Conservation (phyloP, 1,284 basidiomycete genomes). For the Apiotrichum mycotoxinovorans region DNA sequence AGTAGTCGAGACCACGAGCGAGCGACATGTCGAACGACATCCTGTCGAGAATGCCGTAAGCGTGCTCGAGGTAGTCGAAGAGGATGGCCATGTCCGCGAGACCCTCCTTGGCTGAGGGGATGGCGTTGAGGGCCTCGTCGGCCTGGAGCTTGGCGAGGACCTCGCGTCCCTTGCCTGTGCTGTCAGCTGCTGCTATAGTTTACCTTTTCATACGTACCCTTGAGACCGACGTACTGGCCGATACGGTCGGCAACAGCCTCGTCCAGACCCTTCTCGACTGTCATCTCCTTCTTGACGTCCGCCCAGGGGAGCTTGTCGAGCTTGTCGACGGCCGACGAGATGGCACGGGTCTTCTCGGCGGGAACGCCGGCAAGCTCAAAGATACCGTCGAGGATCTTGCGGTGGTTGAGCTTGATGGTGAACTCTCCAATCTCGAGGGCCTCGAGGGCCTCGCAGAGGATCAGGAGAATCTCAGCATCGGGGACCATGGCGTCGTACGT, state of each 20-base stretch:
- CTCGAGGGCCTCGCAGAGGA: slow-evolving; percentile 76
- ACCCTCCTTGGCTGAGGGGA: slow-evolving; percentile 75
- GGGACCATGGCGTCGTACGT: slow-evolving; percentile 94
- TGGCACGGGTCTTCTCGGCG: slow-evolving; percentile 82
- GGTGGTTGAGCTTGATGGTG: slow-evolving; percentile 94
- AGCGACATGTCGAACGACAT: slow-evolving; percentile 95
- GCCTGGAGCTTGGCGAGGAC: slow-evolving; percentile 71
- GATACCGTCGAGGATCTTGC: slow-evolving; percentile 95
- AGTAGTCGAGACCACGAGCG: slow-evolving; percentile 95
- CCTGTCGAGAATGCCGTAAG: slow-evolving; percentile 76
- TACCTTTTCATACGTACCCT: slow-evolving; percentile 58
- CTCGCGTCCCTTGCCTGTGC: slow-evolving; percentile 59
- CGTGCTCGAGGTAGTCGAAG: slow-evolving; percentile 71
- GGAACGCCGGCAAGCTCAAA: slow-evolving; percentile 97
- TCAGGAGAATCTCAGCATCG: slow-evolving; percentile 84
- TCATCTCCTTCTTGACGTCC: slow-evolving; percentile 96
- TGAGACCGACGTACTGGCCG: slow-evolving; percentile 92
- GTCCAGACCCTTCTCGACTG: slow-evolving; percentile 86
- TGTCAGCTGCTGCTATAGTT: slow-evolving; percentile 1
- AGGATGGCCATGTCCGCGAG: slow-evolving; percentile 85
- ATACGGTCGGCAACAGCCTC: slow-evolving; percentile 85
- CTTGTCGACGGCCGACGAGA: slow-evolving; percentile 97
- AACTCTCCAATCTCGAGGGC: slow-evolving; percentile 87
- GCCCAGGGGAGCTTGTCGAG: slow-evolving; percentile 93
- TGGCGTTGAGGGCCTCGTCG: slow-evolving; percentile 66